These are phyloP conservation scores for Lenwebbia sp. DNA, from an alignment of 345 rosid species.

Conservation along the genomic window DNA sequence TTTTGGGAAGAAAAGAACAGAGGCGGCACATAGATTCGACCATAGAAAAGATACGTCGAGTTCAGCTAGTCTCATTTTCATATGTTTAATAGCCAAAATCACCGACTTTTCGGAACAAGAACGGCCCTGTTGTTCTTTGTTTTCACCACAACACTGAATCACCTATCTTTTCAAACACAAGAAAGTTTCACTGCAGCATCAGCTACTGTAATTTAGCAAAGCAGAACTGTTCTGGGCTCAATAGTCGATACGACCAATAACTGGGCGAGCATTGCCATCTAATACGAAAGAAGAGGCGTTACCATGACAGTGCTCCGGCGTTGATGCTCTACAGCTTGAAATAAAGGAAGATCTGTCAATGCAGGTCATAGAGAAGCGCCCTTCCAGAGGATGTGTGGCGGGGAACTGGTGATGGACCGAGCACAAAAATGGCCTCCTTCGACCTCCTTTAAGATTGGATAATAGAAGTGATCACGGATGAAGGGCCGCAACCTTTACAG, in stretches of 20 bases:
- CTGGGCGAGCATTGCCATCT: neutral
- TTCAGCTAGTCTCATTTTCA: neutral
- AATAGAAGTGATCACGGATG: conserved; percentile 22
- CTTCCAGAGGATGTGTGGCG: neutral
- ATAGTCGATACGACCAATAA: neutral
- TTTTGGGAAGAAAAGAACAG: neutral
- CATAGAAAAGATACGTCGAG: neutral
- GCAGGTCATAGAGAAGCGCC: neutral
- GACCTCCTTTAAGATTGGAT: neutral
- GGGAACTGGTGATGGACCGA: neutral
- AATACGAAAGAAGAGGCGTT: neutral
- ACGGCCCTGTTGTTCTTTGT: neutral
- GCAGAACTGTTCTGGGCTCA: neutral
- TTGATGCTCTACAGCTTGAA: neutral
- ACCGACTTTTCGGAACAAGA: neutral
- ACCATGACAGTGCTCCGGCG: neutral
- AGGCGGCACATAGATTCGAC: neutral
- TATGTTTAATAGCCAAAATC: neutral
- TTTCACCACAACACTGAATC: neutral
- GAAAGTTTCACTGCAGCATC: neutral
- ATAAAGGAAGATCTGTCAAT: neutral
- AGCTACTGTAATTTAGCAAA: neutral
- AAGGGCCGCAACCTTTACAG: conserved; percentile 46
- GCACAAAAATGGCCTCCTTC: neutral
- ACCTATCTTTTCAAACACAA: neutral